These are phyloP conservation scores for Solanum hybrid DNA, from an alignment of 305 asterid genomes.

Conservation along the genomic window DNA sequence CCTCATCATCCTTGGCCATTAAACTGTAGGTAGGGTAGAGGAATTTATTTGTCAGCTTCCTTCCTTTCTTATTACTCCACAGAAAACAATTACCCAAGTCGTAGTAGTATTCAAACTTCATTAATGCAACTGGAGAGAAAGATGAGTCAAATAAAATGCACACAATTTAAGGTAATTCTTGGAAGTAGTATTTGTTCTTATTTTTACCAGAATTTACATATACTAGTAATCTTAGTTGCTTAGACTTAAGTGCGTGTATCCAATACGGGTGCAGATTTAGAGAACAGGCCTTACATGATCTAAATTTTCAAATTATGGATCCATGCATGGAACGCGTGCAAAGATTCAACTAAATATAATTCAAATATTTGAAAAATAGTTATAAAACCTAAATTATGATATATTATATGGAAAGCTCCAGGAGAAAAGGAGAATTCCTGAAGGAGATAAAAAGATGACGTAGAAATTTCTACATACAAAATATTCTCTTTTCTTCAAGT, in stretches of 20 bases:
- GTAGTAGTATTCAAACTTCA: not conserved
- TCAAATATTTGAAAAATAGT: not conserved
- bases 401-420: not conserved
- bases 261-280: not conserved
- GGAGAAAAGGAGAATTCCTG: not conserved
- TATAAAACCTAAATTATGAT: not conserved
- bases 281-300: not conserved
- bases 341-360: too few species aligned
- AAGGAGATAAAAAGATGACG: not conserved
- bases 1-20: not conserved
- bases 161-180: not conserved
- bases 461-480: not conserved
- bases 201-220: not conserved
- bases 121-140: not conserved
- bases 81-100: not conserved
- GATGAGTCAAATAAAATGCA: not conserved
- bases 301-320: too few species aligned
- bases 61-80: not conserved
- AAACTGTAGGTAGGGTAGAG: not conserved
- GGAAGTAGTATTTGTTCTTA: not conserved
- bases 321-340: too few species aligned
- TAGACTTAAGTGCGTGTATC: not conserved
- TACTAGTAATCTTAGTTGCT: not conserved
- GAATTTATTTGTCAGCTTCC: not conserved
- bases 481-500: not conserved